Evolutionary conservation across 495 filamentous ascomycete genomes (phyloP), one percentile per base, ranked within the genome.

Genomic region (Neurospora terricola): DNA sequence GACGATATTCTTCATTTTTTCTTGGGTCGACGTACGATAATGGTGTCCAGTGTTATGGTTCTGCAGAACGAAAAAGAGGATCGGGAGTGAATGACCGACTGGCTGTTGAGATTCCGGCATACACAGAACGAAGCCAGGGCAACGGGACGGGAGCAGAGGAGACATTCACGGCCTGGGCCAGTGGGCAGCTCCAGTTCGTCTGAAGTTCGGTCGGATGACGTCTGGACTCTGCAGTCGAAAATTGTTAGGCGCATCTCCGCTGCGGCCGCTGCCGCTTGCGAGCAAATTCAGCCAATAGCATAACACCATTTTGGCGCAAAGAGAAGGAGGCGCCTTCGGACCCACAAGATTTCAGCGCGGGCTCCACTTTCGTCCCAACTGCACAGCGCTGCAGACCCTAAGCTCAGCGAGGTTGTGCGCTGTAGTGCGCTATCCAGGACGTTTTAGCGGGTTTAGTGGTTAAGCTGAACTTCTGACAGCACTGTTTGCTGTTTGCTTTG

Each of bases 271-370:
- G n/a, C n/a, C n/a, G n/a, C n/a, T 5, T 6, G n/a, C 23, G 1
- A 3, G 2, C 48, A 16, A 4, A 3, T 4, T 0, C 1, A 16
- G 23, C 54, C 54, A 62, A 62, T 62, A 9, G 54, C 27, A 62
- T 62, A 62, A 62, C 54, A 62, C 54, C 2, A 34, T 7, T 62
- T 62, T 62, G 54, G 54, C 54, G 54, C 54, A 62, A 62, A 62
- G 12, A 27, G 54, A 62, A 62, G 54, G 27, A 62, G 54, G 54
- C 54, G 54, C 54, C 27, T 18, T 62, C 6, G 54, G 54, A 62
- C 23, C 54, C 54, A 62, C 23, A 0, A 0, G 21, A 3, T 4
- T 59, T 14, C 5, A 30, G 21, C 27, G 54, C 12, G 5, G 45
- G 12, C 23, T 59, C 48, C 48, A 27, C 48, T 59, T 45, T n/a